Evolutionary conservation across 2,329 filamentous ascomycete species (phyloP), one percentile per base, ranked within the genome.

Genomic region (Colletotrichum musae): DNA sequence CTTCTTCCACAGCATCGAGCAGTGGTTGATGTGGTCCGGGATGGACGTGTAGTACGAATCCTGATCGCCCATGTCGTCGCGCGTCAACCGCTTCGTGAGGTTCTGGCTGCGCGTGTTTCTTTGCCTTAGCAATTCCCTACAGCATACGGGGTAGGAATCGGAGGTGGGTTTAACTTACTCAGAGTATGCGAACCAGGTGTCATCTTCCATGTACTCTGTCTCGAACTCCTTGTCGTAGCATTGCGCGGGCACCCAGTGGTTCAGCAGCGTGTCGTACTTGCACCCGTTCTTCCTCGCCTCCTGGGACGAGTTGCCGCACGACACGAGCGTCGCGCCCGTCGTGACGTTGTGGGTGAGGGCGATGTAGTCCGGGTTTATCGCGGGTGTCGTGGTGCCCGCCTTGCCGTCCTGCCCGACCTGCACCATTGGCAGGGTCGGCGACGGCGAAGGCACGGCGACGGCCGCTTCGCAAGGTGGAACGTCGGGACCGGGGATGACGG

Each of bases 21-120:
- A 76, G 57, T 76, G 75, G 41, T 75, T 73, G 16, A 76, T 54
- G 51, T 76, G 75, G 47, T 76, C 75, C 0, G 71, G 68, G 1
- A 70, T 63, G 0, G 71, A 72, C 0, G 74, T 76, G 43, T 70
- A 76, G 57, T 76, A 76, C 24, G 66, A 53, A n/a, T 68, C 70
- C 5, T 48, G 15, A 12, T 74, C 72, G 15, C 64, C 65, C 74
- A 76, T 75, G 5, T 65, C 70, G 13, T 70, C 71, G 15, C 71
- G 61, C 13, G 64, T 68, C 1, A 75, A 58, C 7, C 51, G 68
- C 45, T 65, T 56, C 32, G 75, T 74, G 47, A 74, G 28, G 21
- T 68, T 70, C 24, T 68, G 58, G 50, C 76, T 75, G n/a, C 26
- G 1, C 47, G 26, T 56, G 21, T 9, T 36, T 24, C 21, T 24